Percentiles rank a stretch among this genome's conserved stretches.
phyloP scores from a whole-genome alignment of 2,329 filamentous ascomycete genomes.

The Lasiodiplodia citricola region DNA sequence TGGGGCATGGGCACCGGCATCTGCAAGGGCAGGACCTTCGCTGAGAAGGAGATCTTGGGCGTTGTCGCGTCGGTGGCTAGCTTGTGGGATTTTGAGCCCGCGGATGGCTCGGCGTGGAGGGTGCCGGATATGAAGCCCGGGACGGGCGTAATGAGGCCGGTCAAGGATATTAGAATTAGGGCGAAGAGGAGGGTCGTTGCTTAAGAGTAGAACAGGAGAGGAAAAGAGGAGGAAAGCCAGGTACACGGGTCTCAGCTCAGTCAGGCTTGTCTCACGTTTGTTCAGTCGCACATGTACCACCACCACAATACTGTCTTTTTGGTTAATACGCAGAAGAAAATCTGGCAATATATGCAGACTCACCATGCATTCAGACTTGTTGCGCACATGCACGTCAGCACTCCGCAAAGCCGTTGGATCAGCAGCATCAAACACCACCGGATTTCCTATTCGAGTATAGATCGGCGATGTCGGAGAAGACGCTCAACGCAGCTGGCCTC shows the following conservation, averaged over 20 bases:
- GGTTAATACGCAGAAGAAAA: not conserved
- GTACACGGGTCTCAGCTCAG: not conserved
- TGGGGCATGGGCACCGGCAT: slow-evolving; percentile 51
- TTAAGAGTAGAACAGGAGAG: not conserved
- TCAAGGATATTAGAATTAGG: slow-evolving; percentile 5
- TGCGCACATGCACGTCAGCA: too few species aligned
- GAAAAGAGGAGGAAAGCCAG: too few species aligned
- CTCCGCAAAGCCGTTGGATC: not conserved
- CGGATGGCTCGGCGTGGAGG: slow-evolving; percentile 25
- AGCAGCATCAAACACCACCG: not conserved
- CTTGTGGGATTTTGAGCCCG: slow-evolving; percentile 62
- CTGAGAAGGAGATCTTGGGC: slow-evolving; percentile 56
- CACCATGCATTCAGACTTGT: not conserved
- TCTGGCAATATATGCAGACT: not conserved
- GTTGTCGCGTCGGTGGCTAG: slow-evolving; percentile 59
- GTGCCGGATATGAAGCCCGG: slow-evolving; percentile 27
- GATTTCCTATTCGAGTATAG: not conserved
- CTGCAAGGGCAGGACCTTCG: slow-evolving; percentile 57
- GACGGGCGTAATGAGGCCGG: slow-evolving; percentile 26
- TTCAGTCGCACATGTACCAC: not conserved
- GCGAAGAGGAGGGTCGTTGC: slow-evolving; percentile 9
- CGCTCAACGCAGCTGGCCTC: not conserved
- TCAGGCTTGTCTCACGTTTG: not conserved
- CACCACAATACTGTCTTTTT: not conserved
- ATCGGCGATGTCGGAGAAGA: not conserved